These are phyloP conservation scores for Talaromyces funiculosus DNA, from an alignment of 2,329 filamentous ascomycete species.

Conservation along the genomic window DNA sequence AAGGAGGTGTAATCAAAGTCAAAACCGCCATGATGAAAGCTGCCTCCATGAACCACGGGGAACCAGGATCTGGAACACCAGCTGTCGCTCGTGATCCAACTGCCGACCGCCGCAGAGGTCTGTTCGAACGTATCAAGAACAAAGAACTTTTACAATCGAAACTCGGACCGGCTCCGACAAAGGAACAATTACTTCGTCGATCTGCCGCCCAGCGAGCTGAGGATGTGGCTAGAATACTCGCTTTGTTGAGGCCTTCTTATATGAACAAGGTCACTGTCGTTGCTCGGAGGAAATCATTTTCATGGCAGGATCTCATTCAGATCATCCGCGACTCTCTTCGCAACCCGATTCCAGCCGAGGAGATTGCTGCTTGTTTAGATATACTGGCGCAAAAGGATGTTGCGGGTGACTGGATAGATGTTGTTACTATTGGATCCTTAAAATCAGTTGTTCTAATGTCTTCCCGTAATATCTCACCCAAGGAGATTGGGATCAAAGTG, in stretches of 20 bases:
- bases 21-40: slow-evolving; percentile 29
- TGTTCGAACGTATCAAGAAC: slow-evolving; percentile 69
- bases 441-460: slow-evolving; percentile 45
- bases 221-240: slow-evolving; percentile 63
- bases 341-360: slow-evolving; percentile 45
- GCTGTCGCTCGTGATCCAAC: slow-evolving; percentile 25
- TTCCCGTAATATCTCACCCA: slow-evolving; percentile 29
- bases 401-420: slow-evolving; percentile 45
- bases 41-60: slow-evolving; percentile 9
- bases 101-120: slow-evolving; percentile 48
- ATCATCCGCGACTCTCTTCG: slow-evolving; percentile 63
- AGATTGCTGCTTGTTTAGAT: slow-evolving; percentile 44
- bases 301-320: slow-evolving; percentile 57
- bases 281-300: slow-evolving; percentile 57
- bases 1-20: slow-evolving; percentile 32
- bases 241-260: slow-evolving; percentile 50
- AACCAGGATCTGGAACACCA: slow-evolving; percentile 12
- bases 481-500: slow-evolving; percentile 32
- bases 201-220: slow-evolving; percentile 61
- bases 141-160: slow-evolving; percentile 56
- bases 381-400: slow-evolving; percentile 44
- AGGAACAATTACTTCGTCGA: slow-evolving; percentile 54
- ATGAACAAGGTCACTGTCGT: slow-evolving; percentile 29
- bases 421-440: slow-evolving; percentile 42
- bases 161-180: slow-evolving; percentile 41